Percentiles rank a stretch among this genome's conserved stretches.
Conservation (phyloP, 768 basidiomycete species). For the Lepiota subincarnata region DNA sequence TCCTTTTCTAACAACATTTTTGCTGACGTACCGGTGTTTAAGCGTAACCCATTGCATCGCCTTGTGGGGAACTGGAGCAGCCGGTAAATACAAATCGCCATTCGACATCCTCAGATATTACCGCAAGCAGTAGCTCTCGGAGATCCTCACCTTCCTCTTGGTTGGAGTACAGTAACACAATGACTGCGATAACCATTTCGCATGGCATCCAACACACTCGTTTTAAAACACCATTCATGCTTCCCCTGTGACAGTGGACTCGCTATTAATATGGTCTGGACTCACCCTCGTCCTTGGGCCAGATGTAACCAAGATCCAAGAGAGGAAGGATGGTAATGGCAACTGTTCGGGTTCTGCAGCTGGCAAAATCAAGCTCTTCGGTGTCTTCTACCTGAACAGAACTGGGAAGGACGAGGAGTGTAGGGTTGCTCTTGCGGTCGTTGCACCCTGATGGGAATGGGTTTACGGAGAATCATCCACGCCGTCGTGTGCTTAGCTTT, state of each 20-base stretch:
- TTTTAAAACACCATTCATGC: neutral
- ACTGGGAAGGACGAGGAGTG: slow-evolving; percentile 31
- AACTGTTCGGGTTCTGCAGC: slow-evolving; percentile 1
- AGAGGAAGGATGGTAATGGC: neutral
- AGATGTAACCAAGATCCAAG: neutral
- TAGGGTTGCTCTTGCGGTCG: slow-evolving; percentile 60
- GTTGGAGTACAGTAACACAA: slow-evolving; percentile 2
- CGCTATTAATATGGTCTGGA: neutral
- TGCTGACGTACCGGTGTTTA: neutral
- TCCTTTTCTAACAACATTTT: neutral
- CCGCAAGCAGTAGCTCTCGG: slow-evolving; percentile 14
- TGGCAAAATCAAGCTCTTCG: neutral
- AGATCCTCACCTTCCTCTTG: neutral
- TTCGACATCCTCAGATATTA: slow-evolving; percentile 17
- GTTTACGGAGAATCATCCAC: slow-evolving; percentile 38
- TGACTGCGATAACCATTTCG: slow-evolving; percentile 3
- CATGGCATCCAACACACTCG: neutral
- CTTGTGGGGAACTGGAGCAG: neutral
- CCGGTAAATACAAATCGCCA: slow-evolving; percentile 12
- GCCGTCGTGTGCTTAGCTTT: slow-evolving; percentile 44
- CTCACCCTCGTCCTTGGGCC: neutral
- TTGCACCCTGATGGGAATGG: slow-evolving; percentile 63
- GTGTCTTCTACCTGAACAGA: slow-evolving; percentile 10
- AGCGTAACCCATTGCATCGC: neutral
- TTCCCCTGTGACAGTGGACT: neutral